Conservation (phyloP, 2,329 filamentous ascomycete species). For the Harringtonia lauricola region DNA sequence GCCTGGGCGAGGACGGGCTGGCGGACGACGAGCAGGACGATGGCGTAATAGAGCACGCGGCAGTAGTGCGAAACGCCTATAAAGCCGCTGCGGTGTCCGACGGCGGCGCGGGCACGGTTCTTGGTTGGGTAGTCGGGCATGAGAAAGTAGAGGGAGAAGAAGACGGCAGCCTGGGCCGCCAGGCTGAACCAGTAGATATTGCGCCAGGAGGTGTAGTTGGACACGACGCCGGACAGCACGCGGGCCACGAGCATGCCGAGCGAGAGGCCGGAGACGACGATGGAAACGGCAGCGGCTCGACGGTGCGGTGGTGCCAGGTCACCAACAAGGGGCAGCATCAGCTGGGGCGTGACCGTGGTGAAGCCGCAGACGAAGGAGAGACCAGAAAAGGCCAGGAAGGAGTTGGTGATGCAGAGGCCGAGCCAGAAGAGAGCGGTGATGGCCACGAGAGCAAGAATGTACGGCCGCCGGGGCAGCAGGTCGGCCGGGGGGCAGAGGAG, state of each 20-base stretch:
- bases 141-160: constrained; percentile 53
- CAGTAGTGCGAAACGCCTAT: constrained; percentile 43
- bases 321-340: constrained; percentile 53
- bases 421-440: constrained; percentile 63
- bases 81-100: neutral
- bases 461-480: constrained; percentile 52
- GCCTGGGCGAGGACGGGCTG: constrained; percentile 62
- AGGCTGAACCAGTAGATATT: constrained; percentile 71
- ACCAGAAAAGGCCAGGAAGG: constrained; percentile 53
- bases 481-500: constrained; percentile 71
- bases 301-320: constrained; percentile 26
- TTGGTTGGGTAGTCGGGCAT: constrained; percentile 75
- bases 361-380: constrained; percentile 64
- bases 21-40: constrained; percentile 49
- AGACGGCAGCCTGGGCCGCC: constrained; percentile 57
- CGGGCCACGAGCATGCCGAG: constrained; percentile 68
- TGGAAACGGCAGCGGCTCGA: constrained; percentile 57
- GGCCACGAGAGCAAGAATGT: constrained; percentile 55
- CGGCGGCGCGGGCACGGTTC: constrained; percentile 41
- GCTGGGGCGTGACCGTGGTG: constrained; percentile 69
- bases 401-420: constrained; percentile 56
- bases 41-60: constrained; percentile 55
- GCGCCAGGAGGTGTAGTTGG: constrained; percentile 64
- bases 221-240: constrained; percentile 62
- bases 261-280: constrained; percentile 65